A percentile compares a stretch with the other conserved stretches of the same genome.
Conservation (phyloP, 805 yeast species). For the Sugiyamaella smithiae region DNA sequence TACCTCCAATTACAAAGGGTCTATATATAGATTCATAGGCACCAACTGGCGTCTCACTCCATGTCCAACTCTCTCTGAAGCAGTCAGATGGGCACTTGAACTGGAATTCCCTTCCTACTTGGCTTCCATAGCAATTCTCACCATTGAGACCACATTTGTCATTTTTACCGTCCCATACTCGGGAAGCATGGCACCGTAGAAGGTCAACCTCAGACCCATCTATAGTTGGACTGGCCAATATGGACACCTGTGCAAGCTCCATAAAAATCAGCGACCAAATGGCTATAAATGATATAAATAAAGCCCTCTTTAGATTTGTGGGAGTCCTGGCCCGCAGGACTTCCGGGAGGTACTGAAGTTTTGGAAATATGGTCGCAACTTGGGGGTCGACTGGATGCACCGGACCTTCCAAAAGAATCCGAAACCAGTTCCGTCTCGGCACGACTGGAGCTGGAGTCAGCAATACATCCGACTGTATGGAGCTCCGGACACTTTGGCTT, state of each 20-base stretch:
- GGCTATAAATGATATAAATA: constrained; percentile 14
- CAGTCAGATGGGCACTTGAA: constrained; percentile 89
- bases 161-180: constrained; percentile 72
- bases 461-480: background rate
- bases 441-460: too few species aligned
- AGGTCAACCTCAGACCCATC: constrained; percentile 22
- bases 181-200: constrained; percentile 24
- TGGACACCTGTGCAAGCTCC: constrained; percentile 21
- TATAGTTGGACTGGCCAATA: constrained; percentile 25
- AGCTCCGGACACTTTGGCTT: constrained; percentile 1
- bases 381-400: constrained; percentile 18
- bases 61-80: constrained; percentile 72
- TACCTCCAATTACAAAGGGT: constrained; percentile 79
- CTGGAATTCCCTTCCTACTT: constrained; percentile 44
- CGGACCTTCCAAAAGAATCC: constrained; percentile 23
- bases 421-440: constrained; percentile 13
- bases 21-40: constrained; percentile 61
- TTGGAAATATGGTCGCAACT: constrained; percentile 16
- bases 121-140: constrained; percentile 44
- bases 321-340: constrained; percentile 11
- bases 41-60: constrained; percentile 74
- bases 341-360: constrained; percentile 19
- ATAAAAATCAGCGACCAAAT: constrained; percentile 25
- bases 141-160: constrained; percentile 74
- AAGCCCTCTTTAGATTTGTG: background rate